Percentiles rank a stretch among this genome's conserved stretches.
Evolutionary conservation across 352 stramenopile genomes (phyloP).

Genomic region (Chrysophaeum taylorii): DNA sequence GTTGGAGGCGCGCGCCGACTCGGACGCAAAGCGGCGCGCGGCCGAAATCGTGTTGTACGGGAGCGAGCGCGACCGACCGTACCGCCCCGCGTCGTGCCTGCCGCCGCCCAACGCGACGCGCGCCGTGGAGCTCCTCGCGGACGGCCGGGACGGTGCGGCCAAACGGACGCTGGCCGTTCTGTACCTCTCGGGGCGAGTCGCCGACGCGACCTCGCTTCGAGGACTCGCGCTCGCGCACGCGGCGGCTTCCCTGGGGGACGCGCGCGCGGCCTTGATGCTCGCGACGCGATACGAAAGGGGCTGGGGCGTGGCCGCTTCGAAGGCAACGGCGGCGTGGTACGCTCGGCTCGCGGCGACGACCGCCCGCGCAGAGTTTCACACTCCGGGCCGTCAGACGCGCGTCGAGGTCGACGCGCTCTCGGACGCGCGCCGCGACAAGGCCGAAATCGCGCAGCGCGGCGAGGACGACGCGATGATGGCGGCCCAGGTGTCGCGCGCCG

Average conservation of each 20-base stretch:
- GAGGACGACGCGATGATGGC: slow-evolving; percentile 71
- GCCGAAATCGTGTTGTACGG: slow-evolving; percentile 2
- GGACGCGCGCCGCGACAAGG: slow-evolving; percentile 19
- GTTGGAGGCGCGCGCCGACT: too few relatives aligned
- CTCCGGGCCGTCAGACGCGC: slow-evolving; percentile 56
- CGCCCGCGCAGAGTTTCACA: slow-evolving; percentile 48
- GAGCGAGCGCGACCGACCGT: too few relatives aligned
- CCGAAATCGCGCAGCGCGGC: slow-evolving; percentile 50
- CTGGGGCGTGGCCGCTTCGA: background rate
- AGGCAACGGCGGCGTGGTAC: slow-evolving; percentile 48
- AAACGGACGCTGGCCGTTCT: background rate
- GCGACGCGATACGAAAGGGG: background rate
- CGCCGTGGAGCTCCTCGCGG: background rate
- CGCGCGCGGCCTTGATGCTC: slow-evolving; percentile 7
- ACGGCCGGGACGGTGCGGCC: background rate
- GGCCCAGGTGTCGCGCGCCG: slow-evolving; percentile 61
- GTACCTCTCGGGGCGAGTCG: background rate
- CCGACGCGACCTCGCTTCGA: background rate
- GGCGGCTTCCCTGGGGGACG: slow-evolving; percentile 14
- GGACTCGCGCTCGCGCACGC: background rate
- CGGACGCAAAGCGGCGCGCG: too few relatives aligned
- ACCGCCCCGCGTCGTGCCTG: too few relatives aligned
- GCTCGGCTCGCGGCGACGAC: slow-evolving; percentile 46
- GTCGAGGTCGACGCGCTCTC: slow-evolving; percentile 18
- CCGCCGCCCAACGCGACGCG: too few relatives aligned